Base-by-base conservation (phyloP, 805 yeast genomes). In the Groenewaldozyma tartarivorans region DNA sequence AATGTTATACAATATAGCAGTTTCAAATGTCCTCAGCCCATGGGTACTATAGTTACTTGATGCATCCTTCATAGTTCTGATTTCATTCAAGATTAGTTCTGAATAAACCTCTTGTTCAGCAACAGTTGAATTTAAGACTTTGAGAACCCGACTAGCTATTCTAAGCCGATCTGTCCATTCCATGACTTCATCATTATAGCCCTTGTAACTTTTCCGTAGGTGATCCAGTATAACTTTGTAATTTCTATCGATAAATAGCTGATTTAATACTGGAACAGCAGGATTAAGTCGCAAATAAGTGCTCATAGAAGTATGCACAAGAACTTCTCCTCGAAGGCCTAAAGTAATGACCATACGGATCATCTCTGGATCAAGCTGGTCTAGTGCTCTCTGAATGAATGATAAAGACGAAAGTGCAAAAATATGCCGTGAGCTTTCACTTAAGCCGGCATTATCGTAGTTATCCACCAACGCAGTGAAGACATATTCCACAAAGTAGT, bases 401-500 rank as follows among this genome's bases (percentile, higher is more conserved):
- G 66, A 58, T 32, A 86, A 53, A 20, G 84, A 66, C 1, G 72
- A 66, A 2, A 59, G 46, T 51, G 83, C 88, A 7, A 88, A 50
- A 1, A 67, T 56, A 6, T 59, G 44, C 38, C 61, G 66, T 13
- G 70, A 71, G 0, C 44, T 52, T 15, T 52, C 62, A 24, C 63
- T 45, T 9, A 68, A 54, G 2, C 36, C 31, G 19, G 43, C 17
- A 7, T 26, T 27, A 21, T 55, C 55, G 3, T 74, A 56, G 5
- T 66, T 60, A 43, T 2, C 83, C 63, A 20, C 74, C 71, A 87
- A 74, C 33, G 81, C 82, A 9, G 70, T 62, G n/a, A 82, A 53
- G 11, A 87, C 56, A 50, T 75, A 86, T 40, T 85, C 90, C 40
- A 83, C 57, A 51, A 88, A 90, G 2, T 92, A 86, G 75, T 87